phyloP scores from a whole-genome alignment of 2,329 filamentous ascomycete species.

The Microdochium bolleyi region DNA sequence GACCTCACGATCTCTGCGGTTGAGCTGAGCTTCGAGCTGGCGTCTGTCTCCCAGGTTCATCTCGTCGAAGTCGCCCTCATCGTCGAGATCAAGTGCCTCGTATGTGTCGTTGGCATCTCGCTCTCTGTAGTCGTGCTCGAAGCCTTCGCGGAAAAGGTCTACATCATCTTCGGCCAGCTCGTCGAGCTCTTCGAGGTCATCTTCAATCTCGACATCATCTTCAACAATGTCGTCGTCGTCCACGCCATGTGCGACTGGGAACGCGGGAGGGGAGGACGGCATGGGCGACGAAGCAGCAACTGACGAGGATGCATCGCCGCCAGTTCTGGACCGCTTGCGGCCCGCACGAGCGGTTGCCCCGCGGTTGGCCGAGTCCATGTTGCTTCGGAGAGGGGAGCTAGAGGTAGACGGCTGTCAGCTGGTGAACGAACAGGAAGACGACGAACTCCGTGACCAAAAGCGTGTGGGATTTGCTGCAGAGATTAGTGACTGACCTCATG shows the following conservation, averaged over 20 bases:
- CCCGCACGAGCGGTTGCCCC: constrained; percentile 45
- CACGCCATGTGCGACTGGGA: constrained; percentile 56
- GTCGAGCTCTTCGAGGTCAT: constrained; percentile 70
- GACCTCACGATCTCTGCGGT: constrained; percentile 66
- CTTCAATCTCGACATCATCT: constrained; percentile 63
- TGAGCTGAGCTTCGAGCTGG: constrained; percentile 64
- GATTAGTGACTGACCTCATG: neutral
- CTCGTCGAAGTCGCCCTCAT: constrained; percentile 66
- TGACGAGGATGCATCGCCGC: constrained; percentile 42
- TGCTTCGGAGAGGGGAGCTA: constrained; percentile 77
- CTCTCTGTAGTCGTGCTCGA: constrained; percentile 62
- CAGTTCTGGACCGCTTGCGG: constrained; percentile 48
- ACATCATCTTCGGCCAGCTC: constrained; percentile 77
- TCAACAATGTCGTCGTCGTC: constrained; percentile 68
- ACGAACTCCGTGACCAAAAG: neutral
- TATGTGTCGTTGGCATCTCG: constrained; percentile 63
- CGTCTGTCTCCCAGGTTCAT: constrained; percentile 60
- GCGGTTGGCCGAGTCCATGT: constrained; percentile 77
- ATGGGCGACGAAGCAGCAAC: constrained; percentile 52
- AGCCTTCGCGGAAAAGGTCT: constrained; percentile 68
- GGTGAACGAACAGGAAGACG: neutral
- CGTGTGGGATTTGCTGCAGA: constrained; percentile 11
- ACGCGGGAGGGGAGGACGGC: constrained; percentile 58
- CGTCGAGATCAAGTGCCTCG: constrained; percentile 65
- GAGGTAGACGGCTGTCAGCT: neutral